A percentile compares a stretch with the other conserved stretches of the same genome.
Evolutionary conservation across 805 yeast genomes (phyloP).

Genomic region (Komagataella phaffii): DNA sequence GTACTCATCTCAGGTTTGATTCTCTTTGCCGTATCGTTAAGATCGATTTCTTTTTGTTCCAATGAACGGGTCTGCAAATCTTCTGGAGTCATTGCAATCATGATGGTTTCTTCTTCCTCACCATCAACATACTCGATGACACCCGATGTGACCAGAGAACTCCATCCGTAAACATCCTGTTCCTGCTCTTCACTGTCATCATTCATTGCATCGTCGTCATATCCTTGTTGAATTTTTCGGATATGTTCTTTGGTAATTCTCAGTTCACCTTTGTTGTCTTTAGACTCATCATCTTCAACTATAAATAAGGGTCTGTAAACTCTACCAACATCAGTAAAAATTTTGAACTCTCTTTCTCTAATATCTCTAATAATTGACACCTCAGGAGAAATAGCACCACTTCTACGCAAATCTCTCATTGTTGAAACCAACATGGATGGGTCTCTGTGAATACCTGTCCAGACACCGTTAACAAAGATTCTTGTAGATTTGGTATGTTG

Average conservation of each 20-base stretch:
- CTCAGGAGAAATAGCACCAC: constrained; percentile 91
- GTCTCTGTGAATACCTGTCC: constrained; percentile 98
- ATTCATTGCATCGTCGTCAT: constrained; percentile 47
- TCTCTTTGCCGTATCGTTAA: constrained; percentile 70
- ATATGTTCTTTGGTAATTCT: constrained; percentile 79
- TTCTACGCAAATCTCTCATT: constrained; percentile 82
- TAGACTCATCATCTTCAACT: constrained; percentile 73
- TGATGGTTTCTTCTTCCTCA: constrained; percentile 95
- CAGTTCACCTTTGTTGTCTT: constrained; percentile 62
- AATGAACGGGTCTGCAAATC: constrained; percentile 58
- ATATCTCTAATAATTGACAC: constrained; percentile 95
- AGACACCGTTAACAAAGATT: constrained; percentile 95
- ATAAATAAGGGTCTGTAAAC: constrained; percentile 93
- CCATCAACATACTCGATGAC: constrained; percentile 95
- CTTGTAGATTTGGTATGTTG: constrained; percentile 85
- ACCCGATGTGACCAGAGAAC: constrained; percentile 70
- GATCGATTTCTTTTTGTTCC: constrained; percentile 21
- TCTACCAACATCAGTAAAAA: constrained; percentile 97
- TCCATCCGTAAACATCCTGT: constrained; percentile 59
- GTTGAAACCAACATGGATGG: constrained; percentile 88
- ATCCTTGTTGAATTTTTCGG: constrained; percentile 47
- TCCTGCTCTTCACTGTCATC: constrained; percentile 30
- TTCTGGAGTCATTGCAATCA: constrained; percentile 98
- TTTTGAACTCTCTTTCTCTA: constrained; percentile 90
- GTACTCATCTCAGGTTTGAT: constrained; percentile 44